Evolutionary conservation across 257 asterid genomes (phyloP).

Genomic region (Solanum commersonii): DNA sequence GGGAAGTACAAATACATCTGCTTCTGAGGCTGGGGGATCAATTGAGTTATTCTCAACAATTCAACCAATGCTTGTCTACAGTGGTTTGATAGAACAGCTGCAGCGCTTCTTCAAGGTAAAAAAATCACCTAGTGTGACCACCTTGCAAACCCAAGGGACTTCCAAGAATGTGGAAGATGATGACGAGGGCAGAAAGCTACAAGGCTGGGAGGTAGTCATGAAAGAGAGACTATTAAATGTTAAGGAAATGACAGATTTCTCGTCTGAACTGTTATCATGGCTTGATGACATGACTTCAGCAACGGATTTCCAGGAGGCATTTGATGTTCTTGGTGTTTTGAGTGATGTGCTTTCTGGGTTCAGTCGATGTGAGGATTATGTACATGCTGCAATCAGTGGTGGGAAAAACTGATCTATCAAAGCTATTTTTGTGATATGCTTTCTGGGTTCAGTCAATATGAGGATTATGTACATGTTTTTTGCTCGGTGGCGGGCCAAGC

Average conservation of each 20-base stretch:
- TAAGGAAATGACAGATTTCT: conserved; percentile 76
- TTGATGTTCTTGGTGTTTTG: conserved; percentile 62
- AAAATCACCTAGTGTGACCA: conserved; percentile 19
- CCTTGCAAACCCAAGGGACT: conserved; percentile 5
- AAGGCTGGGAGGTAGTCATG: conserved; percentile 83
- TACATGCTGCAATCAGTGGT: conserved; percentile 50
- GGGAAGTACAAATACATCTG: conserved; percentile 19
- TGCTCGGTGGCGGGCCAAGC: conserved; percentile 49
- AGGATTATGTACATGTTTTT: conserved; percentile 61
- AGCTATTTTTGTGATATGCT: conserved; percentile 43
- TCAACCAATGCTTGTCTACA: conserved; percentile 90
- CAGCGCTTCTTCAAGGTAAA: conserved; percentile 68
- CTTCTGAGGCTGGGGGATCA: conserved; percentile 27
- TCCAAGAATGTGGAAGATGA: conserved; percentile 28
- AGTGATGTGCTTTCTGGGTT: conserved; percentile 63
- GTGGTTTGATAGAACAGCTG: conserved; percentile 92
- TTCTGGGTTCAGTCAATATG: conserved; percentile 44
- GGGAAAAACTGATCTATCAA: conserved; percentile 33
- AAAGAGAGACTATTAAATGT: conserved; percentile 61
- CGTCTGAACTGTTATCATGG: conserved; percentile 80
- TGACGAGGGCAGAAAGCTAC: conserved; percentile 49
- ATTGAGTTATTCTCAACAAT: conserved; percentile 51
- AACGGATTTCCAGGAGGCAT: conserved; percentile 74
- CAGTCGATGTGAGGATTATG: conserved; percentile 67
- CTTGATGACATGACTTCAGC: conserved; percentile 75